Base-by-base conservation (phyloP, 164 flowering plant species). In the Kingdonia uniflora region DNA sequence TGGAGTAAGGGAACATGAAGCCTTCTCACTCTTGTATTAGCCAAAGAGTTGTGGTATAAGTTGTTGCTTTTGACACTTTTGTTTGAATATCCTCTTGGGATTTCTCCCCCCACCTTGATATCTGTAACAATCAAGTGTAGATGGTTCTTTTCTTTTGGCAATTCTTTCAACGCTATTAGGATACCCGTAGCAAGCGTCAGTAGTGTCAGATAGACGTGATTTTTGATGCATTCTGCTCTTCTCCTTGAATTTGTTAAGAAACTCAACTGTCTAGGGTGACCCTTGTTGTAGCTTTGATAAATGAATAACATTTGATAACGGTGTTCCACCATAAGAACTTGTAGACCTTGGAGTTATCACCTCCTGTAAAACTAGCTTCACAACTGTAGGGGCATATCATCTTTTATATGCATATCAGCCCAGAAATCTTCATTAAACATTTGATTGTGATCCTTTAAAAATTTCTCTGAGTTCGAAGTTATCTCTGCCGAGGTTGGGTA, bases 211-310 rank as follows among this genome's bases (percentile, higher is more conserved):
- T 49, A 77, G 76, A 61, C 71, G 70, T 43, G 80, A 65, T 52
- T 74, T 72, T 62, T 73, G 68, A 19, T 71, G 81, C 59, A 61
- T 54, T 67, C 66, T 78, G 65, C 80, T 81, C 71, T 82, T 92
- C 58, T 84, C 89, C 65, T 74, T 76, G 49, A 92, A 61, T 71
- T 79, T 75, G 68, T 86, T 88, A 10, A 92, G 85, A 70, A 92
- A 88, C 52, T 86, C 95, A 16, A 74, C 66, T 10, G 89, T 86
- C 97, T 95, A 88, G 6, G 97, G 95, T 52, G 99, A 81, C 49
- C 81, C 80, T 58, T 72, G 65, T 54, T 63, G 85, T 51, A 54
- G 59, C 42, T 61, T 55, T 40, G 61, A 62, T 11, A 82, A 78
- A 45, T 57, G 65, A 44, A 80, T 67, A 15, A 87, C 85, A 51